Percentiles rank a stretch among this genome's conserved stretches.
These are phyloP conservation scores for Helianthus annuus DNA, from an alignment of 129 eudicot genomes.

Conservation along the genomic window DNA sequence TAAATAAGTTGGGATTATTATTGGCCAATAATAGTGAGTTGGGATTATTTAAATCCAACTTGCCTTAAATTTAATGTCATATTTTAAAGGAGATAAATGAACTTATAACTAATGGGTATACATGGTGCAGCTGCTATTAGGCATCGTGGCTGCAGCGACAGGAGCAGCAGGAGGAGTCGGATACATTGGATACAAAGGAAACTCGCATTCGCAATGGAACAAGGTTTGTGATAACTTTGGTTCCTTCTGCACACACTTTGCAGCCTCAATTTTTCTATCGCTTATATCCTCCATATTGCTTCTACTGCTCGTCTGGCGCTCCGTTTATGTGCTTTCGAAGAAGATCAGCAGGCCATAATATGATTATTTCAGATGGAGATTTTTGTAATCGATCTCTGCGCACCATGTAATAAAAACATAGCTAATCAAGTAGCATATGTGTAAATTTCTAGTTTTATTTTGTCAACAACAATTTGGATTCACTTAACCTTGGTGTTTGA, in stretches of 20 bases:
- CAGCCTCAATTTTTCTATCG: constrained; percentile 41
- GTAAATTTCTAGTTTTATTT: too few species aligned
- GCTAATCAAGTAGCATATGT: not conserved
- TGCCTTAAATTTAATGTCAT: not conserved
- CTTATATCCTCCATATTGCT: constrained; percentile 58
- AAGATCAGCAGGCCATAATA: constrained; percentile 27
- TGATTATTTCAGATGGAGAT: not conserved
- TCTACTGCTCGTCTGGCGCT: constrained; percentile 50
- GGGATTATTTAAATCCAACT: too few species aligned
- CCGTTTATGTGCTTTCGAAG: constrained; percentile 52
- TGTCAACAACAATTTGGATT: too few species aligned
- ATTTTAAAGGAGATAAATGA: not conserved
- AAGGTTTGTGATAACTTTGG: constrained; percentile 53
- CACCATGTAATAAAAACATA: not conserved
- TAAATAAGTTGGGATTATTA: too few species aligned
- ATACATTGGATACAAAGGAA: constrained; percentile 72
- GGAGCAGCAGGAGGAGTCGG: constrained; percentile 77
- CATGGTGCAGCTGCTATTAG: constrained; percentile 62
- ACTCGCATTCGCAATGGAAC: constrained; percentile 53
- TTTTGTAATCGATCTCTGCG: not conserved
- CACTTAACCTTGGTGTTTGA: too few species aligned
- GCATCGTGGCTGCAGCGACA: constrained; percentile 71
- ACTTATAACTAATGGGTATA: not conserved
- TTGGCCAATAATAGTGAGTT: too few species aligned
- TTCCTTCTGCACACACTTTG: constrained; percentile 55